Conservation (phyloP, 1,284 basidiomycete species). For the Moniliella sp. region DNA sequence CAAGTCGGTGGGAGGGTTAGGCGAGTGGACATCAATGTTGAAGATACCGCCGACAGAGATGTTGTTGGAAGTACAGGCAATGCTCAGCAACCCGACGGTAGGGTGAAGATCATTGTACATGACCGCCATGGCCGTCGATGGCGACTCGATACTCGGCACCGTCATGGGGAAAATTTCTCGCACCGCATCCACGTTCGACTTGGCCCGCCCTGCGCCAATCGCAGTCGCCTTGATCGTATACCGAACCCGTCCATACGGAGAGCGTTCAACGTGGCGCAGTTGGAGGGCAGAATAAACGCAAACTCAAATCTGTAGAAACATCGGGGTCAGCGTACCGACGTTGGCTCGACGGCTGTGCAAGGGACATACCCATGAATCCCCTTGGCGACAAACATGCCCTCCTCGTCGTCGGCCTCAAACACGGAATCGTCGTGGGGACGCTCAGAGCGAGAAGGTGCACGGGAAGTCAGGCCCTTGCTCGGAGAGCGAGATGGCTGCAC, state of each 20-base stretch:
- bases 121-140: conserved; percentile 24
- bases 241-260: conserved; percentile 22
- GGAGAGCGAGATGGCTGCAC: too few species aligned
- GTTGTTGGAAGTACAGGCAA: conserved; percentile 32
- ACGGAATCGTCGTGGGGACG: too few species aligned
- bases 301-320: conserved; percentile 34
- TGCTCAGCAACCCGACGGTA: conserved; percentile 28
- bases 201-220: conserved; percentile 25
- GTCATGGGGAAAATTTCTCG: conserved; percentile 30
- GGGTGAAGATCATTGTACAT: conserved; percentile 32
- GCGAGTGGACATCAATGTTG: conserved; percentile 31
- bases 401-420: too few species aligned
- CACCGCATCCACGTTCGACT: conserved; percentile 27
- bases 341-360: too few species aligned
- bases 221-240: conserved; percentile 31
- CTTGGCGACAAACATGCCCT: too few species aligned
- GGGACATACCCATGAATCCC: too few species aligned
- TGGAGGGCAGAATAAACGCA: conserved; percentile 29
- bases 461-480: too few species aligned
- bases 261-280: conserved; percentile 28
- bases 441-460: too few species aligned
- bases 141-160: conserved; percentile 25
- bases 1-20: conserved; percentile 20
- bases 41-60: conserved; percentile 32
- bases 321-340: too few species aligned